These are phyloP conservation scores for Phragmites australis DNA, from an alignment of 176 grass and related monocot species.

Conservation along the genomic window DNA sequence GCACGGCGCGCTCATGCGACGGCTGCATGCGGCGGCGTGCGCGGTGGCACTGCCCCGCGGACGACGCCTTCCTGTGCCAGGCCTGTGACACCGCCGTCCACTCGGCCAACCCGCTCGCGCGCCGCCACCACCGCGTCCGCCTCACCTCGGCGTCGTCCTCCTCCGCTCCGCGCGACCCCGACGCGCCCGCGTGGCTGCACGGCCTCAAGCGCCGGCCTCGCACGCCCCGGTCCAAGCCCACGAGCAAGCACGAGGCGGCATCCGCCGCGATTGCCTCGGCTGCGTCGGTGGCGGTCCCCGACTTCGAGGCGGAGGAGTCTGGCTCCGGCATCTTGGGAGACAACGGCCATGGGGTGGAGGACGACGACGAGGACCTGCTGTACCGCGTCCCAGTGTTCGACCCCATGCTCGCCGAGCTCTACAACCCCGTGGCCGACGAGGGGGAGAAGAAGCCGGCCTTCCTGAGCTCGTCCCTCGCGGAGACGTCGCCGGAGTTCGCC, in stretches of 20 bases:
- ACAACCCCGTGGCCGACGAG: constrained; percentile 44
- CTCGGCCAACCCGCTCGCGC: constrained; percentile 79
- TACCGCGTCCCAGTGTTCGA: constrained; percentile 79
- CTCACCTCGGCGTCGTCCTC: constrained; percentile 44
- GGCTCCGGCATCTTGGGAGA: constrained; percentile 26
- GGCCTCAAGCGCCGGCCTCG: constrained; percentile 67
- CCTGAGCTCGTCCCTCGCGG: not conserved
- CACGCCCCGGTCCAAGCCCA: constrained; percentile 70
- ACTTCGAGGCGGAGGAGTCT: constrained; percentile 55
- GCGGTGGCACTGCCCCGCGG: constrained; percentile 73
- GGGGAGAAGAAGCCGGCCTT: constrained; percentile 38
- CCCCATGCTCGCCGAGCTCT: constrained; percentile 71
- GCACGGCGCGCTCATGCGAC: constrained; percentile 71
- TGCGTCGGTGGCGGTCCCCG: constrained; percentile 47
- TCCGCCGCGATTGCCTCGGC: not conserved
- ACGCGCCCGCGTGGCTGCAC: constrained; percentile 64
- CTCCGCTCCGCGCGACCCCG: constrained; percentile 22
- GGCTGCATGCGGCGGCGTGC: constrained; percentile 76
- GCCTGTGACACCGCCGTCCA: constrained; percentile 81
- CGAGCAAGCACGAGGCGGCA: constrained; percentile 30
- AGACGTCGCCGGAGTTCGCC: constrained; percentile 24
- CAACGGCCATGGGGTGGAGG: constrained; percentile 16
- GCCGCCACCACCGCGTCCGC: constrained; percentile 76
- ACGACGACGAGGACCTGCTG: constrained; percentile 61
- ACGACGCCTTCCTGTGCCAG: constrained; percentile 82